Conservation (phyloP, 169 alveolate genomes). For the Besnoitia besnoiti region DNA sequence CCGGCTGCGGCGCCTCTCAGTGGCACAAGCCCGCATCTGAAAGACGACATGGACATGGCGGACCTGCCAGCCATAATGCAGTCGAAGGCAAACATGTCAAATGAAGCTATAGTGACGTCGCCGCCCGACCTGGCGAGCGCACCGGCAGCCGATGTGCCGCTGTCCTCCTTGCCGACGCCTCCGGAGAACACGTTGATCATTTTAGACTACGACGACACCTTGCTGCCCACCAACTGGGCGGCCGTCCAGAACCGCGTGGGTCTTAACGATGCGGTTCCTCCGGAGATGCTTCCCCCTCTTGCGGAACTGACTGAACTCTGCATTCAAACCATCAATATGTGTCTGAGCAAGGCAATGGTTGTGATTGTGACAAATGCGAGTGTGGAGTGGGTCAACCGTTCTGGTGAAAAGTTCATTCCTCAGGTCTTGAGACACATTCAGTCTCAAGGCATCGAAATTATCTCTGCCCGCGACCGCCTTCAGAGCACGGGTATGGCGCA, state of each 20-base stretch:
- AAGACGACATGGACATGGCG: background rate
- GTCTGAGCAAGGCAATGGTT: conserved; percentile 76
- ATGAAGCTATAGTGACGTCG: background rate
- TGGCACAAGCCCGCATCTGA: background rate
- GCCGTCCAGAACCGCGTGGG: conserved; percentile 73
- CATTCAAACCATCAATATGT: conserved; percentile 76
- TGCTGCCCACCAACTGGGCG: conserved; percentile 85
- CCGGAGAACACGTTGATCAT: conserved; percentile 78
- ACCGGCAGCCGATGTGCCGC: background rate
- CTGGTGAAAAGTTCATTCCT: conserved; percentile 82
- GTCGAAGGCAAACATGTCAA: background rate
- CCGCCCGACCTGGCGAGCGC: background rate
- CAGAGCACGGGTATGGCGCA: conserved; percentile 83
- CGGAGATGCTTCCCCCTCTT: conserved; percentile 70
- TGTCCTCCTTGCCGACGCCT: conserved; percentile 31
- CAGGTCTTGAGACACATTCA: conserved; percentile 72
- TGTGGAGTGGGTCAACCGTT: conserved; percentile 83
- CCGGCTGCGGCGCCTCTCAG: background rate
- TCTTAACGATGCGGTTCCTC: conserved; percentile 72
- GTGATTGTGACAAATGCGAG: conserved; percentile 89
- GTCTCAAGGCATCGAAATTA: conserved; percentile 78
- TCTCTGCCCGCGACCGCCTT: conserved; percentile 86
- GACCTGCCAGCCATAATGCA: background rate
- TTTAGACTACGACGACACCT: conserved; percentile 87
- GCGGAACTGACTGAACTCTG: conserved; percentile 77